Conservation (phyloP, 495 filamentous ascomycete species). For the Penicillium tannophilum region DNA sequence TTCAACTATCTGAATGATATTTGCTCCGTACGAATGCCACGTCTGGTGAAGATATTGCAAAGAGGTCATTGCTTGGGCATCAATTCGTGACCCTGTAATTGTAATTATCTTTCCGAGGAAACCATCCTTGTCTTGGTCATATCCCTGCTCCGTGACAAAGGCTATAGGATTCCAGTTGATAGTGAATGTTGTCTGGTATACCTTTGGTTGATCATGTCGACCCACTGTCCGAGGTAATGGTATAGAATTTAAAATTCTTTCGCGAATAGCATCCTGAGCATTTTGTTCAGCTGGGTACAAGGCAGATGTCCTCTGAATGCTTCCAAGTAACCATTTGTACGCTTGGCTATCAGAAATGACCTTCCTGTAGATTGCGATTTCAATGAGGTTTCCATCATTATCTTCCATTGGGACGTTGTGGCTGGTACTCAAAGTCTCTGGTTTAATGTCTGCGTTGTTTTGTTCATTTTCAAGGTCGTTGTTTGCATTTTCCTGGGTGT, state of each 20-base stretch:
- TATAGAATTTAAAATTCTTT: background rate
- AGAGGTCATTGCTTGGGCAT: background rate
- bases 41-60: background rate
- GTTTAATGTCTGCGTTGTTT: background rate
- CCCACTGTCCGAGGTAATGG: background rate
- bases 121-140: background rate
- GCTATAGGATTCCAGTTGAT: background rate
- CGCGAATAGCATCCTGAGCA: no score
- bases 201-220: background rate
- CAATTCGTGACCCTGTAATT: background rate
- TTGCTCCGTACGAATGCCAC: background rate
- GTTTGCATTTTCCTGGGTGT: background rate
- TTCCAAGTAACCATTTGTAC: no score
- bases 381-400: background rate
- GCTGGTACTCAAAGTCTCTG: no score
- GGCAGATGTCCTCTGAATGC: no score
- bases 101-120: background rate
- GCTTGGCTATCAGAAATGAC: no score
- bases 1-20: background rate
- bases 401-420: background rate
- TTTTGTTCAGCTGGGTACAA: no score
- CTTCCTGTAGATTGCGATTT: no score
- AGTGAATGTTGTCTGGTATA: background rate
- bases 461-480: background rate
- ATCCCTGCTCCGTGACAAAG: background rate